phyloP scores from a whole-genome alignment of 2,329 filamentous ascomycete genomes.

The Paecilomyces fulvus region DNA sequence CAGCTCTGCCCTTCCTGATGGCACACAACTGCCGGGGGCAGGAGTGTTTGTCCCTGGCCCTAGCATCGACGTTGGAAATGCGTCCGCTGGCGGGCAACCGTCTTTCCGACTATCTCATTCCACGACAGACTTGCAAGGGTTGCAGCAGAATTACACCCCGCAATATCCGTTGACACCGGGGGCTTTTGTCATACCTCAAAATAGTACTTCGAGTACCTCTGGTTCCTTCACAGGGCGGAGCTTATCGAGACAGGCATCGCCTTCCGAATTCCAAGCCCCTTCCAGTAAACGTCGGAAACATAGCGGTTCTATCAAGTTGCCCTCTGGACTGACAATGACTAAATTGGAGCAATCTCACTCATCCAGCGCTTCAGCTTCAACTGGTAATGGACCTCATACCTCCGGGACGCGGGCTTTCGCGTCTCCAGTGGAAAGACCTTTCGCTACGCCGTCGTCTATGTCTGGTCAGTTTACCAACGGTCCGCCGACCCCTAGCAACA shows the following conservation, averaged over 20 bases:
- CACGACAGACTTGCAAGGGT: conserved; percentile 53
- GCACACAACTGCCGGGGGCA: conserved; percentile 33
- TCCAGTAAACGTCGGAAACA: conserved; percentile 75
- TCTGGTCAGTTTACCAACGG: conserved; percentile 47
- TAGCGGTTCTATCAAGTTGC: conserved; percentile 60
- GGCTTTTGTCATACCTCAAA: conserved; percentile 30
- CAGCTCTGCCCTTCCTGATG: conserved; percentile 27
- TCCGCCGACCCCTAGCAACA: conserved; percentile 59
- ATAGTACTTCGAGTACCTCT: conserved; percentile 32
- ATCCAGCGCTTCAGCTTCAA: conserved; percentile 27
- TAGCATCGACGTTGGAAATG: conserved; percentile 21
- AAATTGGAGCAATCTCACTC: conserved; percentile 55
- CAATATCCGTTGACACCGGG: conserved; percentile 32
- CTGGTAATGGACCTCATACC: conserved; percentile 33
- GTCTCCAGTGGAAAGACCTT: conserved; percentile 38
- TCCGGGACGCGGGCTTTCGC: conserved; percentile 28
- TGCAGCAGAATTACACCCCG: conserved; percentile 45
- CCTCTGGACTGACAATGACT: conserved; percentile 72
- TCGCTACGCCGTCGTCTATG: conserved; percentile 36
- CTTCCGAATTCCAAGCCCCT: conserved; percentile 55
- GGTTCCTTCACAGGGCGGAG: conserved; percentile 50
- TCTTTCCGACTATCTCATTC: conserved; percentile 53
- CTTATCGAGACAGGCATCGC: conserved; percentile 66
- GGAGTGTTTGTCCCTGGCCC: conserved; percentile 34
- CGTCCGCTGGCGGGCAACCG: conserved; percentile 23